phyloP scores from a whole-genome alignment of 768 basidiomycete species.

The Amanita thiersii region DNA sequence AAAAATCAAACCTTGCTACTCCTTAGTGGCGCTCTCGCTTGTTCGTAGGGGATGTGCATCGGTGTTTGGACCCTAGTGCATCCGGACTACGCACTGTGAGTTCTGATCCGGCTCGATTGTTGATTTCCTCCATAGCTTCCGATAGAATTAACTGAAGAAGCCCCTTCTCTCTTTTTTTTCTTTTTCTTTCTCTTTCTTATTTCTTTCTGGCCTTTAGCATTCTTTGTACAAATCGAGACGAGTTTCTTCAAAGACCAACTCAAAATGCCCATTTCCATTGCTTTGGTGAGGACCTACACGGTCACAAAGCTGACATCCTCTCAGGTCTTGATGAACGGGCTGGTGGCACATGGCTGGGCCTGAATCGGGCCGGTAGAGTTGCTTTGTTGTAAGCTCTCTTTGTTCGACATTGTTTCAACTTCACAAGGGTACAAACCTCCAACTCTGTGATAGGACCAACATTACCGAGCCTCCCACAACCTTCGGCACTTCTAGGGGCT shows the following conservation, averaged over 20 bases:
- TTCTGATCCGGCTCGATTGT: conserved; percentile 12
- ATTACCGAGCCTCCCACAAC: conserved; percentile 59
- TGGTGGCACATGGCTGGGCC: conserved; percentile 81
- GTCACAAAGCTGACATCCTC: conserved; percentile 35
- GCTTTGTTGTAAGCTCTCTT: conserved; percentile 56
- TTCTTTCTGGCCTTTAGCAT: too few species aligned
- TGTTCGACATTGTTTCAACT: conserved; percentile 7
- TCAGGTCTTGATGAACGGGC: conserved; percentile 69
- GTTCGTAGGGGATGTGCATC: conserved; percentile 55
- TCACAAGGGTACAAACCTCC: conserved; percentile 10
- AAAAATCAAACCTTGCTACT: conserved; percentile 5
- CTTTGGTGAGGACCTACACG: conserved; percentile 33
- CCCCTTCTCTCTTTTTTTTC: conserved; percentile 8
- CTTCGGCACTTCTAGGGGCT: conserved; percentile 57
- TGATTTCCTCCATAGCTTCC: conserved; percentile 2
- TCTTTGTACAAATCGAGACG: conserved; percentile 72
- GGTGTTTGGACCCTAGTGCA: conserved; percentile 72
- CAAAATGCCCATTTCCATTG: conserved; percentile 58
- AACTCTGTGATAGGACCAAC: conserved; percentile 64
- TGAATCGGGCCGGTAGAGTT: conserved; percentile 55
- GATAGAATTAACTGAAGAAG: conserved; percentile 8
- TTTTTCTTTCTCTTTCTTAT: conserved; percentile 8
- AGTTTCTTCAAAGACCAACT: conserved; percentile 61
- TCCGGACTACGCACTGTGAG: conserved; percentile 73
- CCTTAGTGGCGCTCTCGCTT: conserved; percentile 11